These are phyloP conservation scores for Paraphaeosphaeria sporulosa DNA, from an alignment of 2,329 filamentous ascomycete genomes.

Conservation along the genomic window DNA sequence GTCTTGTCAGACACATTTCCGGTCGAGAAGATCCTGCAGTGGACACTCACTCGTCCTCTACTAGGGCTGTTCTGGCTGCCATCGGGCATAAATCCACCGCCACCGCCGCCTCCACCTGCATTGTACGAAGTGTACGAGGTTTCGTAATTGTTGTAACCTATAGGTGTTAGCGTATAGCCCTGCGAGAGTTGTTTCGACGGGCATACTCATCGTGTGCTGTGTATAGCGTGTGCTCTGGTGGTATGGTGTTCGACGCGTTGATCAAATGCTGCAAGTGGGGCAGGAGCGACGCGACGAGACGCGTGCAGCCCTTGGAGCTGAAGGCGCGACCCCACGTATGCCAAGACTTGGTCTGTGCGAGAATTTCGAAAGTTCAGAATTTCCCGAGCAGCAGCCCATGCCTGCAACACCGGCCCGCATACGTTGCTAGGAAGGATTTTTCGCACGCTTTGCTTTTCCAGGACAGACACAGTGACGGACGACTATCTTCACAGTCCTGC, in stretches of 20 bases:
- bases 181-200: too few relatives aligned
- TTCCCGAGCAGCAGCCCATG: background rate
- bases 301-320: conserved; percentile 22
- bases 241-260: background rate
- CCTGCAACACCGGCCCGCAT: background rate
- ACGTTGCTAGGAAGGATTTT: background rate
- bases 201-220: conserved; percentile 31
- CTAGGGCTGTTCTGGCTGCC: conserved; percentile 57
- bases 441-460: conserved; percentile 21
- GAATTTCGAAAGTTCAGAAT: conserved; percentile 27
- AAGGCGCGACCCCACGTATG: conserved; percentile 35
- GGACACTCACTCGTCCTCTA: conserved; percentile 38
- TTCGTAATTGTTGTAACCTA: conserved; percentile 51
- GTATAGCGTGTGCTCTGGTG: background rate
- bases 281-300: conserved; percentile 30
- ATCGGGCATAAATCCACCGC: conserved; percentile 67
- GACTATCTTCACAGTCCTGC: conserved; percentile 2
- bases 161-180: conserved; percentile 19
- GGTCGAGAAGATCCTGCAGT: background rate
- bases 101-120: conserved; percentile 64
- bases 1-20: background rate
- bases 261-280: conserved; percentile 17
- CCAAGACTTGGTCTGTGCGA: conserved; percentile 40
- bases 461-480: conserved; percentile 8
- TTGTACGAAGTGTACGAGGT: conserved; percentile 65